phyloP scores from a whole-genome alignment of 2,329 filamentous ascomycete species.

The Nakataea oryzae region DNA sequence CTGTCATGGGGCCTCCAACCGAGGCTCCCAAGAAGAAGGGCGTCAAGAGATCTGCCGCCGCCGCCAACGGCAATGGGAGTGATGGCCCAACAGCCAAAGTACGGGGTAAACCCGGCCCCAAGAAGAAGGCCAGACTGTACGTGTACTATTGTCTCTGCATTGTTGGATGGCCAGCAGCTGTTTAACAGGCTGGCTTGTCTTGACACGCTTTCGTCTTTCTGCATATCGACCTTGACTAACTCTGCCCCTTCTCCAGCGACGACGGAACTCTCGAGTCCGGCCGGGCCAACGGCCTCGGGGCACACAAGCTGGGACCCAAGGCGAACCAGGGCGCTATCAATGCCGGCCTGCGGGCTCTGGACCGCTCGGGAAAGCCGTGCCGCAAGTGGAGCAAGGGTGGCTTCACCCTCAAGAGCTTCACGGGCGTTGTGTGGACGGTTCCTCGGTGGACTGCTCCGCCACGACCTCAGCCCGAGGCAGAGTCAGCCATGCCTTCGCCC shows the following conservation, averaged over 20 bases:
- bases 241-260: slow-evolving; percentile 33
- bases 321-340: slow-evolving; percentile 97
- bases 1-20: slow-evolving; percentile 47
- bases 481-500: slow-evolving; percentile 12
- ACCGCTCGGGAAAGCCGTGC: slow-evolving; percentile 84
- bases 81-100: slow-evolving; percentile 55
- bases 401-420: slow-evolving; percentile 85
- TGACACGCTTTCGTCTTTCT: background rate
- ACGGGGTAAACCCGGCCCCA: slow-evolving; percentile 82
- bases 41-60: slow-evolving; percentile 56
- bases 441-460: slow-evolving; percentile 70
- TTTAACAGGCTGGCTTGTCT: background rate
- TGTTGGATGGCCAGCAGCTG: background rate
- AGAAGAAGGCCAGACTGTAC: slow-evolving; percentile 93
- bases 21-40: slow-evolving; percentile 67
- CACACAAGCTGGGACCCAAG: slow-evolving; percentile 85
- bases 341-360: slow-evolving; percentile 84
- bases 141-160: slow-evolving; percentile 26
- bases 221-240: background rate
- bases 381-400: slow-evolving; percentile 81
- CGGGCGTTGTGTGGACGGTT: slow-evolving; percentile 73
- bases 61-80: slow-evolving; percentile 41
- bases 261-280: slow-evolving; percentile 47
- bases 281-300: slow-evolving; percentile 28
- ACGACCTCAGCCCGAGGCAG: slow-evolving; percentile 36